A percentile compares a stretch with the other conserved stretches of the same genome.
Evolutionary conservation across 1,284 basidiomycete species (phyloP).

Genomic region (Irpex sp.): DNA sequence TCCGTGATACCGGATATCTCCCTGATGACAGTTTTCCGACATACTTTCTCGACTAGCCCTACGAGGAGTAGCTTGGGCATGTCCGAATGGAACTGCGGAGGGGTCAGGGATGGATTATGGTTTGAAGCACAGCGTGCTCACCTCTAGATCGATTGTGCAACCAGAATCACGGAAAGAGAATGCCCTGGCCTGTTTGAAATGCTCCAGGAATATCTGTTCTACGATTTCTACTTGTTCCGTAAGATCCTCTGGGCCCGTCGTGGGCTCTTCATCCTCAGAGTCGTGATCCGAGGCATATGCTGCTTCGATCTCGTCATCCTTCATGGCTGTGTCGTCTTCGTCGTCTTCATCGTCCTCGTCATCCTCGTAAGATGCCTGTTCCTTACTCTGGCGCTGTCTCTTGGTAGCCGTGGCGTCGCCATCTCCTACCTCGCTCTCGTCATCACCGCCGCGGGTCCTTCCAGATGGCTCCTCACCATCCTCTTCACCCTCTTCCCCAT

Average conservation of each 20-base stretch:
- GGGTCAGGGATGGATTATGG: constrained; percentile 1
- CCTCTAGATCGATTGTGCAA: constrained; percentile 80
- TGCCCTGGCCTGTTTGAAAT: constrained; percentile 54
- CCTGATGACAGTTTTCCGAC: constrained; percentile 78
- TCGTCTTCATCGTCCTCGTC: constrained; percentile 50
- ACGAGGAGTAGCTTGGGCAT: constrained; percentile 90
- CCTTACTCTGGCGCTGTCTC: constrained; percentile 40
- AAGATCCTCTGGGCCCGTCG: constrained; percentile 28
- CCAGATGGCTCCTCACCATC: constrained; percentile 45
- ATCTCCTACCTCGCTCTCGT: constrained; percentile 44
- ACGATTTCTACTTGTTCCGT: constrained; percentile 40
- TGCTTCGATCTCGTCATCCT: constrained; percentile 67
- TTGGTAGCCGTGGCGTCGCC: constrained; percentile 42
- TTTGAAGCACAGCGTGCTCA: constrained; percentile 31
- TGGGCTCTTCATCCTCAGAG: constrained; percentile 24
- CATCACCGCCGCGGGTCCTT: constrained; percentile 48
- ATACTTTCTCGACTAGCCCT: constrained; percentile 84
- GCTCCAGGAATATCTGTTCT: constrained; percentile 45
- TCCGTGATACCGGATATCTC: constrained; percentile 85
- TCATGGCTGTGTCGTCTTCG: constrained; percentile 40
- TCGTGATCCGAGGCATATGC: constrained; percentile 47
- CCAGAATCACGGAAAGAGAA: constrained; percentile 75
- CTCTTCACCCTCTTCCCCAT: constrained; percentile 30
- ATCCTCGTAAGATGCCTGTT: constrained; percentile 52
- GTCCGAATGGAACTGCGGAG: constrained; percentile 52